Evolutionary conservation across 2,329 filamentous ascomycete genomes (phyloP), one percentile per base, ranked within the genome.

Genomic region (Trichophyton schoenleinii): DNA sequence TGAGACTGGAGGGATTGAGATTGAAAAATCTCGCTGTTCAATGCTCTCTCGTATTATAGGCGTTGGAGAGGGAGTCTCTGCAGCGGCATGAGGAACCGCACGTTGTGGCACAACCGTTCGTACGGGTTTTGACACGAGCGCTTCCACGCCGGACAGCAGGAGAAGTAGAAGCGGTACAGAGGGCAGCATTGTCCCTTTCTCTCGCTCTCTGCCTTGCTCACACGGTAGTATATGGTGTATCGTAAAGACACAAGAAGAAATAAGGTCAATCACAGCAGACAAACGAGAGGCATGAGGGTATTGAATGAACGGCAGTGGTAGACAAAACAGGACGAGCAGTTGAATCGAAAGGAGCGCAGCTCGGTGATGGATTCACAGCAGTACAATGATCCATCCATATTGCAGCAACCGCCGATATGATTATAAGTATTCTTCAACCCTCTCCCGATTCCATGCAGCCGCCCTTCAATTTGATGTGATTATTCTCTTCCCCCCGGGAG

Each of bases 1-100:
- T 13, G 58, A 60, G 4, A 60, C n/a, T 1, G 58, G 42, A 6
- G 58, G 38, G 42, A 60, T 60, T 9, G 58, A 60, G 42, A 60
- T 49, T 9, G 58, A 60, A 44, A 60, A 11, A 9, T 41, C 41
- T 15, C 42, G 44, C 9, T 5, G 46, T 52, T 15, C 11, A 13
- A 25, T 15, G n/a, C n/a, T n/a, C n/a, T 6, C 5, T 25, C 8
- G 25, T 13, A 22, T 6, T 15, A 4, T 52, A 15, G 46, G 25
- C 13, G 13, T 28, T 28, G 46, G 20, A 9, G 46, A 5, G 1
- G 20, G 46, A 22, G 46, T 52, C 20, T 52, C 46, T 15, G 9
- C 25, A 28, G 46, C 46, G 20, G 13, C 11, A 22, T 11, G 44
- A 18, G n/a, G n/a, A 11, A 48, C 18, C 20, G 20, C 9, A 6